Base-by-base conservation (phyloP, 345 rosid genomes). In the Salix dunnii region DNA sequence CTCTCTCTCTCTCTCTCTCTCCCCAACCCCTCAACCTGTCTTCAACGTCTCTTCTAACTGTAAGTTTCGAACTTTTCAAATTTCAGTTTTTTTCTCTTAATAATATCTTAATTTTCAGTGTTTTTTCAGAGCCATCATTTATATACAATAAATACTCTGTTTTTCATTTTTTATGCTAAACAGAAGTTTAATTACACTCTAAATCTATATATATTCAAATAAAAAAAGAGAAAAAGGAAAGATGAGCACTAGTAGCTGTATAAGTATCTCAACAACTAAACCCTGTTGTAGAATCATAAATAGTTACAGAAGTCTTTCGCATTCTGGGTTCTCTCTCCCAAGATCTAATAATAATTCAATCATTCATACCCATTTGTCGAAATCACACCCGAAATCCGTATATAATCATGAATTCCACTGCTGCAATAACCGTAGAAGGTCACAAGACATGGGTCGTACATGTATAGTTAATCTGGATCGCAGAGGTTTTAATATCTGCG, bases 221-320 rank as follows among this genome's bases (percentile, higher is more conserved):
- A 36, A 4, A 9, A 42, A 2, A n/a, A 35, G 13, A 25, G 11
- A 7, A 3, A 25, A 33, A 61, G 8, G 33, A 69, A 75, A 62
- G 62, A 91, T 93, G 97, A 95, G 78, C 73, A 79, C 85, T 72
- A 55, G 81, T 42, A 82, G 87, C 68, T 90, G 89, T 82, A 83
- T 94, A 73, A 87, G 89, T 63, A 86, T 91, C 77, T 87, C 91
- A 21, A 82, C 88, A 9, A 83, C 91, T 90, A 95, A 86, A 84
- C 99, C 99, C 74, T 89, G 88, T 79, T 86, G 97, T 85, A 89
- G 87, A 86, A 84, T 89, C 77, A 74, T 90, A 38, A 82, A 91
- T 84, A 80, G 90, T 68, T 88, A 69, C 62, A 88, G 64, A 84
- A 84, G 86, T 49, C 86, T 87, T 65, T 88, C 90, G 14, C 75